Percentiles rank a stretch among this genome's conserved stretches.
Conservation (phyloP, 805 yeast genomes). For the Saccharomycopsis vini region DNA sequence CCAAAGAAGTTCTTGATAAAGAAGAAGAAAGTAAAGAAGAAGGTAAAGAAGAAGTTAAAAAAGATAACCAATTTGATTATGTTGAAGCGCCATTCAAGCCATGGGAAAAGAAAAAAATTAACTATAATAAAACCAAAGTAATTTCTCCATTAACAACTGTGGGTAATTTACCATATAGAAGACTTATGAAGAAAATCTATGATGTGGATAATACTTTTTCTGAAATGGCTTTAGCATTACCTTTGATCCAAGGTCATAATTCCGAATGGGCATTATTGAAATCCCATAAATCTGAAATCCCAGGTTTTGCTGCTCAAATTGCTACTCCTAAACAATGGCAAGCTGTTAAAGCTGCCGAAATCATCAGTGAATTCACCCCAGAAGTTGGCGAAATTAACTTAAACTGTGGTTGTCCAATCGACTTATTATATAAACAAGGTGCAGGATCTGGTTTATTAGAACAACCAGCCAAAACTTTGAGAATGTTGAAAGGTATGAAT, state of each 20-base stretch:
- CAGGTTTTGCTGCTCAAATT: slow-evolving; percentile 89
- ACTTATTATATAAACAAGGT: slow-evolving; percentile 85
- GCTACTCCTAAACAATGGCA: slow-evolving; percentile 92
- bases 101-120: slow-evolving; percentile 70
- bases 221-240: slow-evolving; percentile 89
- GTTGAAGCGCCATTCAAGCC: slow-evolving; percentile 70
- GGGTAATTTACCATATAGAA: slow-evolving; percentile 91
- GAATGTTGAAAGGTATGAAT: slow-evolving; percentile 82
- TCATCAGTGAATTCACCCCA: slow-evolving; percentile 47
- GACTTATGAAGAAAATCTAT: slow-evolving; percentile 69
- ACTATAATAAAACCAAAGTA: slow-evolving; percentile 68
- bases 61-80: slow-evolving; percentile 40
- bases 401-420: slow-evolving; percentile 97
- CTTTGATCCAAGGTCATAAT: slow-evolving; percentile 80
- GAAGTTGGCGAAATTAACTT: slow-evolving; percentile 76
- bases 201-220: slow-evolving; percentile 92
- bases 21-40: slow-evolving; percentile 24
- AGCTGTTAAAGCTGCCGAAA: slow-evolving; percentile 87
- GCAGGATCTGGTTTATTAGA: slow-evolving; percentile 93
- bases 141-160: slow-evolving; percentile 96
- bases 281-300: slow-evolving; percentile 72
- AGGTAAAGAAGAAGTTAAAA: slow-evolving; percentile 28
- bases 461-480: slow-evolving; percentile 69
- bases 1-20: too few species aligned
- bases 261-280: slow-evolving; percentile 97